Percentiles rank a stretch among this genome's conserved stretches.
Conservation (phyloP, 176 grass and related monocot species). For the Poa annua region DNA sequence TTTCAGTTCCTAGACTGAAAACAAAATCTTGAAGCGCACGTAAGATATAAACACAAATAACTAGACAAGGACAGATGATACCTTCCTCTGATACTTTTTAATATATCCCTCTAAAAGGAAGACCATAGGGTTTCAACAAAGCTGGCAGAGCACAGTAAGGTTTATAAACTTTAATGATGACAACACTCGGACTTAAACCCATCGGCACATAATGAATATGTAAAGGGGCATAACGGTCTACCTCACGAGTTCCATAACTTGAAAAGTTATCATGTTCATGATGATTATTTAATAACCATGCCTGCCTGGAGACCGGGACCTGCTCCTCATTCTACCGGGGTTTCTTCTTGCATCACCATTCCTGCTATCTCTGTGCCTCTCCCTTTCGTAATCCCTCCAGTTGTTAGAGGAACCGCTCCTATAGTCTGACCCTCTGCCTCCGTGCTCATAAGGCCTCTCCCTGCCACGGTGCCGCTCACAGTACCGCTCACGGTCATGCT, state of each 20-base stretch:
- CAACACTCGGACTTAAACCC: background rate
- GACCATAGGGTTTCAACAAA: constrained; percentile 27
- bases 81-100: constrained; percentile 59
- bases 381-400: constrained; percentile 51
- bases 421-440: constrained; percentile 48
- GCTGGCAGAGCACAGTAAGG: constrained; percentile 25
- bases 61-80: constrained; percentile 50
- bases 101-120: constrained; percentile 48
- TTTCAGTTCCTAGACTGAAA: constrained; percentile 30
- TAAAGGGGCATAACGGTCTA: constrained; percentile 55
- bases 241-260: constrained; percentile 58
- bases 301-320: constrained; percentile 58
- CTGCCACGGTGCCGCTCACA: constrained; percentile 44
- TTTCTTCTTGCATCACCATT: constrained; percentile 41
- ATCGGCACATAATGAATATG: constrained; percentile 23
- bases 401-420: constrained; percentile 49
- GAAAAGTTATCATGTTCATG: constrained; percentile 43
- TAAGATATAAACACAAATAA: constrained; percentile 39
- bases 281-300: constrained; percentile 46
- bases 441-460: constrained; percentile 54
- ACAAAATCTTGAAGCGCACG: constrained; percentile 34
- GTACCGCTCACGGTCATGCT: constrained; percentile 46
- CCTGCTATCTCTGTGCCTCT: constrained; percentile 49
- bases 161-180: constrained; percentile 30
- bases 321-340: constrained; percentile 42